A percentile compares a stretch with the other conserved stretches of the same genome.
phyloP scores from a whole-genome alignment of 192 early-diverging fungal species.

The Pilobolus umbonatus region DNA sequence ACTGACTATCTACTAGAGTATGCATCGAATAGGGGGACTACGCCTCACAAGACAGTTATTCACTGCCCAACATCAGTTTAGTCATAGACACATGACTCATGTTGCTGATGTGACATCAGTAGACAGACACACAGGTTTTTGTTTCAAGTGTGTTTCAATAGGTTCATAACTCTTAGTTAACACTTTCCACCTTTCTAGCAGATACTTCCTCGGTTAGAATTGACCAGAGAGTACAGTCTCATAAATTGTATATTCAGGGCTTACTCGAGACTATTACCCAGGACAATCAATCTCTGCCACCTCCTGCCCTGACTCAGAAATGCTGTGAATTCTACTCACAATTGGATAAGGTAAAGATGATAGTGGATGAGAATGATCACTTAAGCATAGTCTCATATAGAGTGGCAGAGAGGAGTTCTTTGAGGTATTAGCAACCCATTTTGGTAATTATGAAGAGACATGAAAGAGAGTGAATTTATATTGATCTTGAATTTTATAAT shows the following conservation, averaged over 20 bases:
- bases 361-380: not conserved
- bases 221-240: no score
- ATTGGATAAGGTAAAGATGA: slow-evolving; percentile 9
- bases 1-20: no score
- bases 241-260: not conserved
- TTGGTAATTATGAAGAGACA: not conserved
- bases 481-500: not conserved
- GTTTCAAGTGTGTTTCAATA: no score
- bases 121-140: no score
- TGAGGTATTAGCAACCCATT: not conserved
- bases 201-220: no score
- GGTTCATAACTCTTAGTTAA: no score
- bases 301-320: slow-evolving; percentile 4
- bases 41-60: no score
- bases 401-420: not conserved
- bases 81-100: no score
- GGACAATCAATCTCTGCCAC: slow-evolving; percentile 3
- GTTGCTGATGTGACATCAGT: no score
- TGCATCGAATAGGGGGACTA: no score
- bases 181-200: no score
- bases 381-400: not conserved
- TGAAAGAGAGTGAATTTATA: not conserved
- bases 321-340: slow-evolving; percentile 8
- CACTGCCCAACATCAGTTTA: no score
- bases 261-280: slow-evolving; percentile 8